These are phyloP conservation scores for Aeschynomene evenia DNA, from an alignment of 306 rosid species.

Conservation along the genomic window DNA sequence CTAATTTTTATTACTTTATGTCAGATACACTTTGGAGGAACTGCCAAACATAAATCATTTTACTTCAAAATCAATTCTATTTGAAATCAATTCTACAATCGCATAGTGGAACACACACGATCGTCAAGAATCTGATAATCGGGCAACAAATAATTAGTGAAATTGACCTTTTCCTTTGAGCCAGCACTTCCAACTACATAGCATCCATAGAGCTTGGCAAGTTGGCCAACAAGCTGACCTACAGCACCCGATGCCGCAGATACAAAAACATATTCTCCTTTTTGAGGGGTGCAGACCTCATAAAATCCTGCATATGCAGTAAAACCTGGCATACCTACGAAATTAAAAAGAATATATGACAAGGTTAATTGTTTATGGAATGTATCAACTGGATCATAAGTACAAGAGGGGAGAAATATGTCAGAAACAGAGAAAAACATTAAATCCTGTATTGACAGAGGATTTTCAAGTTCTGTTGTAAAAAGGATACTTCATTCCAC, in stretches of 20 bases:
- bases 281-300: constrained; percentile 43
- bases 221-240: constrained; percentile 62
- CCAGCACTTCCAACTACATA: constrained; percentile 71
- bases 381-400: neutral
- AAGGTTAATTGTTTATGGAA: neutral
- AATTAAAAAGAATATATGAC: neutral
- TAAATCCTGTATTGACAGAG: neutral
- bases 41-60: too few species aligned
- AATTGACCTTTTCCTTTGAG: constrained; percentile 43
- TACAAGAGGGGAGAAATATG: neutral
- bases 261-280: constrained; percentile 52
- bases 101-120: too few species aligned
- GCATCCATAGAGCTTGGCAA: constrained; percentile 58
- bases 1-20: too few species aligned
- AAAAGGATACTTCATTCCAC: neutral
- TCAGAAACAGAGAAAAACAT: neutral
- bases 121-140: neutral
- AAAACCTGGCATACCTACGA: constrained; percentile 58
- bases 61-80: too few species aligned
- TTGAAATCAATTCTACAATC: too few species aligned
- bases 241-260: constrained; percentile 65
- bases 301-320: constrained; percentile 56
- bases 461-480: neutral
- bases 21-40: too few species aligned
- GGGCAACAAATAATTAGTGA: neutral